Base-by-base conservation (phyloP, 305 asterid species). In the Fraxinus angustifolia region DNA sequence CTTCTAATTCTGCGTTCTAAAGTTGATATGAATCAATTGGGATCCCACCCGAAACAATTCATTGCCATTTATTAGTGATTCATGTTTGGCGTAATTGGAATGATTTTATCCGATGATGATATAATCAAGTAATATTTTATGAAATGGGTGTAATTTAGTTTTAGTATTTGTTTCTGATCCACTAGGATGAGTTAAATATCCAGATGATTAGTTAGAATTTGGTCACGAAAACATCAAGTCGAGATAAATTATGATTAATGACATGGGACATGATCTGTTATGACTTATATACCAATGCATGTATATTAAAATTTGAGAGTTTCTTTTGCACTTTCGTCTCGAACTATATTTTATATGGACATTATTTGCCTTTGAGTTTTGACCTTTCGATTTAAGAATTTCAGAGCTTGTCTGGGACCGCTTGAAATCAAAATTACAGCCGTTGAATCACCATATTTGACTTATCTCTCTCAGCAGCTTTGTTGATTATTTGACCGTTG, bases 1-100 rank as follows among this genome's bases (percentile, higher is more conserved):
- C 83, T 38, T 28, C 50, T 48, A 26, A 74, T 80, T 50, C 56
- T 42, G 34, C 19, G 23, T 14, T 36, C 31, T 76, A 23, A 48
- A 36, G 1, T 72, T 65, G 71, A 78, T 76, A 3, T 72, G 26
- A 30, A 26, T 80, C 82, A 79, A 75, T 68, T 65, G 17, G 36
- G 58, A 36, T 10, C 31, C 36, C 74, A 7, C 36, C 58, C 17
- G 80, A 75, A 36, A 30, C 36, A 38, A 71, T 3, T 53, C 62
- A 26, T 72, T 50, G 78, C 58, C 68, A 68, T 68, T 12, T 26
- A 23, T 28, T 14, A 28, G 40, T 30, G 21, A 8, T 65, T 12
- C 23, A 30, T 14, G 40, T 31, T 68, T 68, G 8, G 16, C 14
- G 40, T 68, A 30, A 14, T 30, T 68, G 40, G 40, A 68, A 11